Evolutionary conservation across 2,329 filamentous ascomycete genomes (phyloP), one percentile per base, ranked within the genome.

Genomic region (Capronia epimyces): DNA sequence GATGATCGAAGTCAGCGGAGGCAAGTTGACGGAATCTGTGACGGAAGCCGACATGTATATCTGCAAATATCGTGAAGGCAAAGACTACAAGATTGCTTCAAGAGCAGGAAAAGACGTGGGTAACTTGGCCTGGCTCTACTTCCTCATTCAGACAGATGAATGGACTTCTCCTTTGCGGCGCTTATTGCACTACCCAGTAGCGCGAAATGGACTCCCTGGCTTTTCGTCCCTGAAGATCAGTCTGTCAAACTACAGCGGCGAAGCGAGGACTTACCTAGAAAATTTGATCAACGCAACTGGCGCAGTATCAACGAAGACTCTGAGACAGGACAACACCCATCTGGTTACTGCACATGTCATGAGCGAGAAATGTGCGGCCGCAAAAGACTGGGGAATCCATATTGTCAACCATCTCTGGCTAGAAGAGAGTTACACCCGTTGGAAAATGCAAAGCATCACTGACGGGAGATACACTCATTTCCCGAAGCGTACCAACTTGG

Each of bases 331-430:
- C 56, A 97, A 98, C 66, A 97, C 90, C 0, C 93, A 98, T 70
- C 79, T 98, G 1, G 85, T 98, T 62, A 95, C 91, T 0, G 93
- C 93, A 3, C 86, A 95, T 61, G 82, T 84, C 52, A 82, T 82
- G 50, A 94, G 91, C 64, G 93, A 97, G 65, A 98, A 98, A 69
- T 96, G 87, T 66, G 83, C 86, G 31, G 93, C 93, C 1, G 93
- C 93, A 0, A 80, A 82, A 55, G 93, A 97, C 69, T 98, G 93
- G 93, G 85, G 86, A 46, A 84, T 97, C 48, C 75, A 89, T 50
- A 85, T 95, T 62, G 75, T 95, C 62, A 98, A 97, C 66, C 93
- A 98, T 66, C 76, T 98, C 1, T 98, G 93, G 93, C 78, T 98
- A 40, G 93, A 98, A 68, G 93, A 98, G 65, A 94, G 89, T 68